These are phyloP conservation scores for Globisporangium spinosum DNA, from an alignment of 352 stramenopile genomes.

Conservation along the genomic window DNA sequence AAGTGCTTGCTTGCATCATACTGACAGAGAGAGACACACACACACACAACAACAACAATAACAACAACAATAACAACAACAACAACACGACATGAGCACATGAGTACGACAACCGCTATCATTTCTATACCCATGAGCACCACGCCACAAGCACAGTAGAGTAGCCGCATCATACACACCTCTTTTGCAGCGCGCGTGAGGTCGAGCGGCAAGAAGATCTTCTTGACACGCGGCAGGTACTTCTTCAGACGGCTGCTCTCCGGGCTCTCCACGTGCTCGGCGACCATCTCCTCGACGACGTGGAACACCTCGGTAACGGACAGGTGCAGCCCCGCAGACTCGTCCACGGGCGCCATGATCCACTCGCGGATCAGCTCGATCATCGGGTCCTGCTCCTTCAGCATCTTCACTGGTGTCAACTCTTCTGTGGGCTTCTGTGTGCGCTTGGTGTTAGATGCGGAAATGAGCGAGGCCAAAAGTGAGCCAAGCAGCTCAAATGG, in stretches of 20 bases:
- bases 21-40: slow-evolving; percentile 12
- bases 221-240: slow-evolving; percentile 59
- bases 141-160: too few relatives aligned
- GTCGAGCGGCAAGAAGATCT: slow-evolving; percentile 70
- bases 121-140: neutral
- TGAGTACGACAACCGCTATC: neutral
- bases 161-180: slow-evolving; percentile 6
- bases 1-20: slow-evolving; percentile 78
- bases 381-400: slow-evolving; percentile 85
- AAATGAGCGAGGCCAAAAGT: slow-evolving; percentile 2
- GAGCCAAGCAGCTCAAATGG: neutral
- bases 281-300: slow-evolving; percentile 74
- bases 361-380: slow-evolving; percentile 83
- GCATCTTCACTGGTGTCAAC: slow-evolving; percentile 29
- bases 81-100: neutral
- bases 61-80: too few relatives aligned
- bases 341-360: slow-evolving; percentile 73
- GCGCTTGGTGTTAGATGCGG: neutral
- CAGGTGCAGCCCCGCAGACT: slow-evolving; percentile 55
- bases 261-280: slow-evolving; percentile 51
- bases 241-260: slow-evolving; percentile 48
- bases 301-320: slow-evolving; percentile 65
- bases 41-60: too few relatives aligned
- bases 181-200: slow-evolving; percentile 57
- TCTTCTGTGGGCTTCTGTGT: neutral